phyloP scores from a whole-genome alignment of 192 early-diverging fungal species.

The Entophlyctis luteolus region DNA sequence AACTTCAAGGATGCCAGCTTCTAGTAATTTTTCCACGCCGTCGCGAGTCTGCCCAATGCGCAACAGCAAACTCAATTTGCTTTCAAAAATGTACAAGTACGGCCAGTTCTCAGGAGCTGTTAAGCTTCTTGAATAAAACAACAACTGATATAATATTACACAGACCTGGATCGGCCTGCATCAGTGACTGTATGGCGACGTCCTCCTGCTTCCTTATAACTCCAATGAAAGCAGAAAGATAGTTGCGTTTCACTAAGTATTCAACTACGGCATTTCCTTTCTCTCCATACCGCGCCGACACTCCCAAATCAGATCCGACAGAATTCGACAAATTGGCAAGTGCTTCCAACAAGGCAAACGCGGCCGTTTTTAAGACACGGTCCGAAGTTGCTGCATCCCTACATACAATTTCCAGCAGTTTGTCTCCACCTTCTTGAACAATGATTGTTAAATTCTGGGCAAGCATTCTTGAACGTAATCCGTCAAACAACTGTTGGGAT shows the following conservation, averaged over 20 bases:
- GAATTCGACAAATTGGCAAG: conserved; percentile 45
- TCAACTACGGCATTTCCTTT: conserved; percentile 29
- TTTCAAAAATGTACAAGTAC: conserved; percentile 69
- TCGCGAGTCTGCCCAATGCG: conserved; percentile 69
- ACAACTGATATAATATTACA: background rate
- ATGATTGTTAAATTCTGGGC: conserved; percentile 27
- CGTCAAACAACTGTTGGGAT: background rate
- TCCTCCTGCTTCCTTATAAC: conserved; percentile 40
- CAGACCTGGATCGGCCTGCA: conserved; percentile 32
- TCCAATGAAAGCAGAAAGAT: conserved; percentile 44
- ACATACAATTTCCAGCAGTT: conserved; percentile 68
- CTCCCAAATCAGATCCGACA: background rate
- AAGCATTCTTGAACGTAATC: conserved; percentile 2
- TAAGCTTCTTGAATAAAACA: background rate
- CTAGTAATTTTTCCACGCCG: conserved; percentile 73
- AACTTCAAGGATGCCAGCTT: conserved; percentile 74
- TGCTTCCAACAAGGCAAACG: conserved; percentile 73
- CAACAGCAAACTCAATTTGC: conserved; percentile 77
- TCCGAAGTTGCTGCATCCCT: conserved; percentile 80
- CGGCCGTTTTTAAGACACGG: conserved; percentile 78
- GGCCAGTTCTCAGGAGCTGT: conserved; percentile 25
- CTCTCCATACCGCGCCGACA: background rate
- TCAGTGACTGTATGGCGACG: conserved; percentile 28
- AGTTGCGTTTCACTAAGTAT: conserved; percentile 46
- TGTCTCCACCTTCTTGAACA: conserved; percentile 51